Conservation (phyloP, 108 stramenopile species). For the Cylindrotheca closterium region DNA sequence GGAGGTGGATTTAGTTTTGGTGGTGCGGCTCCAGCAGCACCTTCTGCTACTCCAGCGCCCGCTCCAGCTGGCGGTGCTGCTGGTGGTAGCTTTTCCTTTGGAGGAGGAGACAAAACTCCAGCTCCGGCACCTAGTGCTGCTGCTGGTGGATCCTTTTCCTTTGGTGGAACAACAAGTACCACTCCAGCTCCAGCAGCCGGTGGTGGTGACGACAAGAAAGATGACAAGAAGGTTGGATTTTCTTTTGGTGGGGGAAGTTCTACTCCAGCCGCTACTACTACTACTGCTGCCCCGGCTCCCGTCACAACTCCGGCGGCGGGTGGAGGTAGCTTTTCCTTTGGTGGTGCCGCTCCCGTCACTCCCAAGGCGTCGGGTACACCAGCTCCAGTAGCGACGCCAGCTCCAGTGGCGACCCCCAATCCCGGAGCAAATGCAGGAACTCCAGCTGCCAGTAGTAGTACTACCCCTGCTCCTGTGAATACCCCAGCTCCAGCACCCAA, state of each 20-base stretch:
- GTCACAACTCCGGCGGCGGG: conserved; percentile 11
- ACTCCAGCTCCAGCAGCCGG: conserved; percentile 21
- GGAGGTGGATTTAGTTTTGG: conserved; percentile 33
- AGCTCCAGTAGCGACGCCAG: conserved; percentile 6
- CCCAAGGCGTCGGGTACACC: conserved; percentile 9
- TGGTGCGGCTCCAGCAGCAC: conserved; percentile 10
- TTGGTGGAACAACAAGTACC: conserved; percentile 27
- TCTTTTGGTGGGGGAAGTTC: conserved; percentile 14
- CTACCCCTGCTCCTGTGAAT: conserved; percentile 15
- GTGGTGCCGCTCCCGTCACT: conserved; percentile 14
- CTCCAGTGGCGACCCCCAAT: conserved; percentile 3
- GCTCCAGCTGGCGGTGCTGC: not conserved
- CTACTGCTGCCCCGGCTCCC: conserved; percentile 22
- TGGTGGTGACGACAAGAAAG: not conserved
- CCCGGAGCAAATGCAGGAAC: not conserved
- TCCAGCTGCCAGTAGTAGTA: not conserved
- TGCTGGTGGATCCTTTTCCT: conserved; percentile 28
- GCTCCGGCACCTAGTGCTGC: conserved; percentile 15
- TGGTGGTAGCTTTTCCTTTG: not conserved
- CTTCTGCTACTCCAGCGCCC: not conserved
- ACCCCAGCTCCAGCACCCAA: conserved; percentile 15
- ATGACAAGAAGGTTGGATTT: conserved; percentile 23
- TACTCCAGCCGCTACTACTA: not conserved
- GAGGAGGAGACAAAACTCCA: conserved; percentile 5
- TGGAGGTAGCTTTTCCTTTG: conserved; percentile 30